These are phyloP conservation scores for Taxillus chinensis DNA, from an alignment of 164 flowering plant genomes.

Conservation along the genomic window DNA sequence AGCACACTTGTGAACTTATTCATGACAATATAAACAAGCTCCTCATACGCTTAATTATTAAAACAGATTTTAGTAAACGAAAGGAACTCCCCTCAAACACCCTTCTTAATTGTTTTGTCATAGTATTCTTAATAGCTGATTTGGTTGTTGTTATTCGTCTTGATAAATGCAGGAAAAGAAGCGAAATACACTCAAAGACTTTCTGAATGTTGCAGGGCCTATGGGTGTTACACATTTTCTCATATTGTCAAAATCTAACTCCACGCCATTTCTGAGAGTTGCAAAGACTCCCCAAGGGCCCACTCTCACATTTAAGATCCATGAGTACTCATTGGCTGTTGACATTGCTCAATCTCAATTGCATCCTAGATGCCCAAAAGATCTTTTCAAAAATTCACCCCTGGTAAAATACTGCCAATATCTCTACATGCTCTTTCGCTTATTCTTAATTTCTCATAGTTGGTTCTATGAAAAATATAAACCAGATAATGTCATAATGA, in stretches of 20 bases:
- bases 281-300: conserved; percentile 96
- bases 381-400: conserved; percentile 75
- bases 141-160: not conserved
- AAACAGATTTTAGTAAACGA: no score
- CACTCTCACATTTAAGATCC: conserved; percentile 78
- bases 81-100: no score
- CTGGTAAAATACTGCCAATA: conserved; percentile 37
- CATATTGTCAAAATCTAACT: conserved; percentile 69
- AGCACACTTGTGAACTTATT: no score
- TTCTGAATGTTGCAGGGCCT: conserved; percentile 90
- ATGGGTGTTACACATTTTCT: conserved; percentile 97
- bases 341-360: conserved; percentile 78
- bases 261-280: conserved; percentile 69
- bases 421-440: not conserved
- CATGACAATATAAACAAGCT: no score
- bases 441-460: not conserved
- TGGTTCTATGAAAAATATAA: no score
- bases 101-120: no score
- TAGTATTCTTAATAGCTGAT: not conserved
- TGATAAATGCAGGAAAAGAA: conserved; percentile 69
- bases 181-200: conserved; percentile 73
- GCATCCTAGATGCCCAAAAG: conserved; percentile 82
- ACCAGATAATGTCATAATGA: no score
- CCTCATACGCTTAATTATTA: no score
- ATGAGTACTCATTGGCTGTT: conserved; percentile 68